A percentile compares a stretch with the other conserved stretches of the same genome.
Evolutionary conservation across 106 monocot genomes (phyloP).

Genomic region (Amphibolis antarctica): DNA sequence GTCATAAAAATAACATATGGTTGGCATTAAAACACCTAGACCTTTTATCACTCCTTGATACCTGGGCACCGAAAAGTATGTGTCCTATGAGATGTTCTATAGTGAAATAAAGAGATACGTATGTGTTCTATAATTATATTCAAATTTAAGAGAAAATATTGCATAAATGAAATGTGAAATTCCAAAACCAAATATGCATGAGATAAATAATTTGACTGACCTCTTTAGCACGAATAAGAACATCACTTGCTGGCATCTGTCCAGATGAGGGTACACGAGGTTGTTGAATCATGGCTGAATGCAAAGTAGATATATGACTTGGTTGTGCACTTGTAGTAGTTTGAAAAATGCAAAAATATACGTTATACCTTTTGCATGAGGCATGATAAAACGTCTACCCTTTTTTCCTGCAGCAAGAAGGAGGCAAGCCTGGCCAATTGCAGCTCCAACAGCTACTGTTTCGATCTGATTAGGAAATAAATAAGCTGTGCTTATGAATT

Average conservation of each 20-base stretch:
- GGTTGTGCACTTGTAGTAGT: background rate
- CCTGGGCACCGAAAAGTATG: too few relatives aligned
- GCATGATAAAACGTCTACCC: slow-evolving; percentile 94
- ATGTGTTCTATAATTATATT: too few relatives aligned
- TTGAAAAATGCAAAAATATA: background rate
- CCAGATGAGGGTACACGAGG: slow-evolving; percentile 95
- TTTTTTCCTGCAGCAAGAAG: slow-evolving; percentile 95
- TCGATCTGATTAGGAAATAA: slow-evolving; percentile 43
- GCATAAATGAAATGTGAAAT: too few relatives aligned
- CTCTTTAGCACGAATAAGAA: slow-evolving; percentile 95
- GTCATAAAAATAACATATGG: too few relatives aligned
- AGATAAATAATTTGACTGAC: slow-evolving; percentile 11
- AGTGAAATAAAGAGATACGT: too few relatives aligned
- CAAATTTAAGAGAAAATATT: too few relatives aligned
- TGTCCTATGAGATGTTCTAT: too few relatives aligned
- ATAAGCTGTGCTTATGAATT: background rate
- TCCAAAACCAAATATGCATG: too few relatives aligned
- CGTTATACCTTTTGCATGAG: slow-evolving; percentile 72
- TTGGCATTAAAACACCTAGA: too few relatives aligned
- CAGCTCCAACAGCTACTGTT: slow-evolving; percentile 83
- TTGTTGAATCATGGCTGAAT: slow-evolving; percentile 90
- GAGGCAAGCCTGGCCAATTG: slow-evolving; percentile 84
- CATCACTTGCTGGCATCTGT: slow-evolving; percentile 86
- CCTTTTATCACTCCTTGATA: too few relatives aligned
- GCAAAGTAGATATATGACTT: slow-evolving; percentile 2